phyloP scores from a whole-genome alignment of 1,139 yeast species.

The Pichia terricola region DNA sequence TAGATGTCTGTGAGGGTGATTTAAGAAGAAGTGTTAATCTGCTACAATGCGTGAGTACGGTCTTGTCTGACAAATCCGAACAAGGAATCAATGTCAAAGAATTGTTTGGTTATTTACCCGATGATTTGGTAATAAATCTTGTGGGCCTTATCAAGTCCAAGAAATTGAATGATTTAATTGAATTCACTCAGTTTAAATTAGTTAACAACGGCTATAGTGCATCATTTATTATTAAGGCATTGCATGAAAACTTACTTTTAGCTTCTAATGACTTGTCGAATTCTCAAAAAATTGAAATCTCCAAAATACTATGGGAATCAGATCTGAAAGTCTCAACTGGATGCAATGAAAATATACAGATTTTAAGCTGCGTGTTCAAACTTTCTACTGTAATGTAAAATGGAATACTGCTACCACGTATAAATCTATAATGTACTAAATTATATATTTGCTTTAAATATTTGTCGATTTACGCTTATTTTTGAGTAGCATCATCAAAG shows the following conservation, averaged over 20 bases:
- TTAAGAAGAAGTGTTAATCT: slow-evolving; percentile 87
- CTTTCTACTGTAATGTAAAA: slow-evolving; percentile 36
- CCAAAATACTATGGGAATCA: slow-evolving; percentile 59
- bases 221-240: slow-evolving; percentile 63
- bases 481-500: slow-evolving; percentile 9
- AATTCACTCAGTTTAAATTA: slow-evolving; percentile 39
- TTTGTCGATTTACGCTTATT: slow-evolving; percentile 9
- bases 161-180: slow-evolving; percentile 34
- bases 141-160: slow-evolving; percentile 32
- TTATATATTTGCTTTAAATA: not conserved
- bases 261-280: slow-evolving; percentile 36
- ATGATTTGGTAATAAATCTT: slow-evolving; percentile 37
- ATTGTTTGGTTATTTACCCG: slow-evolving; percentile 79
- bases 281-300: slow-evolving; percentile 51
- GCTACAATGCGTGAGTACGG: slow-evolving; percentile 75
- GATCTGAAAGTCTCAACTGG: slow-evolving; percentile 77
- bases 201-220: slow-evolving; percentile 83
- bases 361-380: slow-evolving; percentile 59
- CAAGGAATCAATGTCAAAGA: slow-evolving; percentile 32
- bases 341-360: slow-evolving; percentile 80
- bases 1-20: slow-evolving; percentile 75
- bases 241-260: slow-evolving; percentile 64
- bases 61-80: slow-evolving; percentile 15
- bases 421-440: not conserved
- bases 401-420: too few relatives aligned